These are phyloP conservation scores for Starmerella davenportii DNA, from an alignment of 805 yeast genomes.

Conservation along the genomic window DNA sequence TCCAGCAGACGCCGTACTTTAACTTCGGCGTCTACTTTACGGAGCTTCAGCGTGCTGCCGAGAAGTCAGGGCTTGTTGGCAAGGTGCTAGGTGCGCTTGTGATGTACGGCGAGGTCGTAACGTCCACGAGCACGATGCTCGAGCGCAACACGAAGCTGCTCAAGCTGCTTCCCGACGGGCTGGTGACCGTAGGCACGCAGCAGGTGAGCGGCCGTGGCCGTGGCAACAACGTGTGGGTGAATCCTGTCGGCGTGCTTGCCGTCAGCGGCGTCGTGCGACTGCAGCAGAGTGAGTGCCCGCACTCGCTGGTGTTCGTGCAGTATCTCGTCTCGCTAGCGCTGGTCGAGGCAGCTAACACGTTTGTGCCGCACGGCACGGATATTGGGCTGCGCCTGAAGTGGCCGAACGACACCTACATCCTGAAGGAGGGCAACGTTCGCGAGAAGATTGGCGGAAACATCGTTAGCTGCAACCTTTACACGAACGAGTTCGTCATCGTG, in stretches of 20 bases:
- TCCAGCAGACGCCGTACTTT: conserved; percentile 52
- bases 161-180: conserved; percentile 47
- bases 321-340: conserved; percentile 70
- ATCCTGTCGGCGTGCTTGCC: conserved; percentile 83
- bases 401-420: conserved; percentile 86
- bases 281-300: conserved; percentile 30
- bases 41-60: conserved; percentile 23
- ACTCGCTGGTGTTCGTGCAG: conserved; percentile 68
- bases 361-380: conserved; percentile 49
- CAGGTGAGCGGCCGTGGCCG: conserved; percentile 89
- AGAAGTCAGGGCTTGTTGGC: neutral
- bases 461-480: conserved; percentile 56
- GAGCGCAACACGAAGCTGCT: conserved; percentile 53
- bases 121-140: conserved; percentile 67
- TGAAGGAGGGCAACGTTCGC: conserved; percentile 28
- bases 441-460: conserved; percentile 70
- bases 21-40: conserved; percentile 40
- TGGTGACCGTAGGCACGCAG: conserved; percentile 50
- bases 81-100: conserved; percentile 38
- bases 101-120: conserved; percentile 72
- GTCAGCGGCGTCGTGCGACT: conserved; percentile 52
- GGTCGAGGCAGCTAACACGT: conserved; percentile 52
- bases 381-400: conserved; percentile 75
- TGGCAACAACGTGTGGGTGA: conserved; percentile 89
- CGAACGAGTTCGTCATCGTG: conserved; percentile 44